phyloP scores from a whole-genome alignment of 2,329 filamentous ascomycete genomes.

The Epichloe gansuensis region DNA sequence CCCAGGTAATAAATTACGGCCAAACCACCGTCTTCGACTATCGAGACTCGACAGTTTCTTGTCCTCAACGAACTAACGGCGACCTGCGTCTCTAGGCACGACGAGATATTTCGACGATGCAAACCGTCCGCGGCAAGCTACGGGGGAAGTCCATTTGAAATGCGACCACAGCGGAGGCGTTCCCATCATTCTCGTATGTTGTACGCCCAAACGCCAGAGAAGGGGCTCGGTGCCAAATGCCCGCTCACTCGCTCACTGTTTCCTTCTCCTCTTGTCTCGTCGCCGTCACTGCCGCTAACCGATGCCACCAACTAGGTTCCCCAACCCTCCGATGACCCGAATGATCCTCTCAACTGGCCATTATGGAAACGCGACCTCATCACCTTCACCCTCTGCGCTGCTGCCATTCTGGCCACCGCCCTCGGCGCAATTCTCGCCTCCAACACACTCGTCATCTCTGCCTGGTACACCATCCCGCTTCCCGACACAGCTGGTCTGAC shows the following conservation, averaged over 20 bases:
- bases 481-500: slow-evolving; percentile 72
- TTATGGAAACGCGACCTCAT: slow-evolving; percentile 75
- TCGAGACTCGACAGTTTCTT: background rate
- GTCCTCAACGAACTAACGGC: background rate
- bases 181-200: slow-evolving; percentile 60
- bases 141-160: slow-evolving; percentile 44
- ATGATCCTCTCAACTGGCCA: slow-evolving; percentile 79
- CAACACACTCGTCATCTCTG: slow-evolving; percentile 66
- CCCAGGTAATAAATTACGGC: slow-evolving; percentile 44
- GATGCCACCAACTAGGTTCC: slow-evolving; percentile 35
- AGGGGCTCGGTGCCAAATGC: background rate
- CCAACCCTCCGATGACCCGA: slow-evolving; percentile 81
- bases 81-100: slow-evolving; percentile 32
- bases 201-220: background rate
- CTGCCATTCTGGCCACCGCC: slow-evolving; percentile 71
- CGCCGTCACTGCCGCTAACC: background rate
- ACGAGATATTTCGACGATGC: slow-evolving; percentile 52
- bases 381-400: slow-evolving; percentile 62
- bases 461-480: slow-evolving; percentile 52
- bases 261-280: background rate
- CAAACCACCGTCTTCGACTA: too few species aligned
- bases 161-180: slow-evolving; percentile 53
- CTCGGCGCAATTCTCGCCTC: slow-evolving; percentile 79
- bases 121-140: slow-evolving; percentile 30
- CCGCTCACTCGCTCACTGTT: too few species aligned